Conservation (phyloP, 1,284 basidiomycete species). For the Erythrobasidium hasegawianum region DNA sequence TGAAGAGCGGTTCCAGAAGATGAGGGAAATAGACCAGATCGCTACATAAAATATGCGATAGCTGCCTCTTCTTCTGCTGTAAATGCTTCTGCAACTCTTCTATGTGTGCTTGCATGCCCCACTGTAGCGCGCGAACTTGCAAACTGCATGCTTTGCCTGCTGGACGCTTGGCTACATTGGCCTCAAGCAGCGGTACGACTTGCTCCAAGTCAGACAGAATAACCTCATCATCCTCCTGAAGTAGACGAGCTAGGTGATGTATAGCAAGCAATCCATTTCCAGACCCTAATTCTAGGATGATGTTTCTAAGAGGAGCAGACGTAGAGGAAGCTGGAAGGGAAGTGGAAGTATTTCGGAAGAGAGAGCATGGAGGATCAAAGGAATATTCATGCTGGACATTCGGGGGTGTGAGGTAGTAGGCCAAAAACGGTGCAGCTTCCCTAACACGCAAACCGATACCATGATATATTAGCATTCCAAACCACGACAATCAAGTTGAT, state of each 20-base stretch:
- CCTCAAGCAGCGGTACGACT: slow-evolving; percentile 19
- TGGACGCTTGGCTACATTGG: neutral
- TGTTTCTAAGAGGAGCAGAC: neutral
- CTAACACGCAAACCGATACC: neutral
- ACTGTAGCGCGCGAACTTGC: slow-evolving; percentile 10
- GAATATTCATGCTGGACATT: neutral
- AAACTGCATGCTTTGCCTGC: neutral
- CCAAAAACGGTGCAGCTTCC: slow-evolving; percentile 30
- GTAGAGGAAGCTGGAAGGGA: too few relatives aligned
- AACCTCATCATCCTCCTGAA: slow-evolving; percentile 6
- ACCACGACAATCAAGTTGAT: too few relatives aligned
- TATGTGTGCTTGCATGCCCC: slow-evolving; percentile 8
- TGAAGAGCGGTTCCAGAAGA: slow-evolving; percentile 25
- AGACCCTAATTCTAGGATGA: slow-evolving; percentile 29
- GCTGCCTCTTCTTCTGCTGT: neutral
- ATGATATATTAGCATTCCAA: too few relatives aligned
- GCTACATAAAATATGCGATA: slow-evolving; percentile 30
- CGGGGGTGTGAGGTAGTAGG: slow-evolving; percentile 21
- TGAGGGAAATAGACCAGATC: slow-evolving; percentile 33
- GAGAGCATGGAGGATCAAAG: slow-evolving; percentile 24
- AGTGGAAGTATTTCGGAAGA: neutral
- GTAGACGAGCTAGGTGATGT: slow-evolving; percentile 11
- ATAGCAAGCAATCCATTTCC: slow-evolving; percentile 26
- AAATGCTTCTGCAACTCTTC: neutral
- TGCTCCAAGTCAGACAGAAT: slow-evolving; percentile 24